Evolutionary conservation across 2,329 filamentous ascomycete species (phyloP).

Genomic region (Verticillium alfalfae): DNA sequence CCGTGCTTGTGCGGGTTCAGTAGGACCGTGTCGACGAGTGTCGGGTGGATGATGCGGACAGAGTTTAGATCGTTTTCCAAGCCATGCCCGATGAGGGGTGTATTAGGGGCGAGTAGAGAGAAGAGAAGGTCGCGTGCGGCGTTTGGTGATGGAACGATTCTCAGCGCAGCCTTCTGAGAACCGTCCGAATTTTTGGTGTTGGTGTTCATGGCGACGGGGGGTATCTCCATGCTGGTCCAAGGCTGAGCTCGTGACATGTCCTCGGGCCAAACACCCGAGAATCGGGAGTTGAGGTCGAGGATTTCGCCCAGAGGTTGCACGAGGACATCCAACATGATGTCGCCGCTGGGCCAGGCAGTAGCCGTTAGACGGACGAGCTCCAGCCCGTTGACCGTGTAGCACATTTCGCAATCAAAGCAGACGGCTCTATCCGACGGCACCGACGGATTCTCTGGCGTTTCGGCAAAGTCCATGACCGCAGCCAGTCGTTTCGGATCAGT

Average conservation of each 20-base stretch:
- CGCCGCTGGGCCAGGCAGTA: slow-evolving; percentile 76
- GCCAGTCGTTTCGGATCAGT: slow-evolving; percentile 72
- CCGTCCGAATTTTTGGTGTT: background rate
- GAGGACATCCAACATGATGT: slow-evolving; percentile 73
- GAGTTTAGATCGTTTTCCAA: slow-evolving; percentile 94
- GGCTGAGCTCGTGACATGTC: slow-evolving; percentile 66
- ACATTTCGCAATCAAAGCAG: slow-evolving; percentile 96
- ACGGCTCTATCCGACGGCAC: slow-evolving; percentile 56
- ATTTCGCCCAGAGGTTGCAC: slow-evolving; percentile 80
- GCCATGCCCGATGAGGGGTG: slow-evolving; percentile 85
- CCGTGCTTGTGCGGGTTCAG: slow-evolving; percentile 75
- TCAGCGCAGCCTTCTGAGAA: slow-evolving; percentile 39
- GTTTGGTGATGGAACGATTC: slow-evolving; percentile 70
- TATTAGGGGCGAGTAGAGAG: slow-evolving; percentile 65
- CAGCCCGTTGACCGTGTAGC: slow-evolving; percentile 81
- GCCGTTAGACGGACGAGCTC: slow-evolving; percentile 89
- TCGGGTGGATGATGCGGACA: slow-evolving; percentile 76
- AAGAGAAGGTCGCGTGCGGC: slow-evolving; percentile 75
- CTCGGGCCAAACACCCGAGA: slow-evolving; percentile 78
- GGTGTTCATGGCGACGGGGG: slow-evolving; percentile 7
- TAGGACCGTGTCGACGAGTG: slow-evolving; percentile 78
- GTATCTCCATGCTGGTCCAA: slow-evolving; percentile 26
- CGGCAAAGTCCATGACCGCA: slow-evolving; percentile 69
- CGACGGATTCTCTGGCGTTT: slow-evolving; percentile 63
- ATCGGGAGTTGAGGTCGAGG: slow-evolving; percentile 86